Base-by-base conservation (phyloP, 2,329 filamentous ascomycete species). In the Dothistroma septosporum region DNA sequence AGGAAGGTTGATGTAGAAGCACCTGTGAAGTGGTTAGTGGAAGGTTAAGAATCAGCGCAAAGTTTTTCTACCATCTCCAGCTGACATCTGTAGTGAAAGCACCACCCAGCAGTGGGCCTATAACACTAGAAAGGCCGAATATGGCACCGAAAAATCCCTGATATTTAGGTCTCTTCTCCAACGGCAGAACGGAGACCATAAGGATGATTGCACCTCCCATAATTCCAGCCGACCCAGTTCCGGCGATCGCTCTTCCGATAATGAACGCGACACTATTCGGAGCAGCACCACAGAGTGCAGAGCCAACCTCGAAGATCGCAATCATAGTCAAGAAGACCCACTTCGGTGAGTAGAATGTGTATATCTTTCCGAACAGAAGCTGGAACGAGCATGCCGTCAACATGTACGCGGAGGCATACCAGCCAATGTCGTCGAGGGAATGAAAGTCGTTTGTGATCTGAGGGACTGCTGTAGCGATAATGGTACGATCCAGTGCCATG, bases 301-400 rank as follows among this genome's bases (percentile, higher is more conserved):
- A 84, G 1, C 84, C 84, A 5, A 84, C 19, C 66, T 85, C 82
- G 62, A 87, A 86, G 46, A 84, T 58, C 37, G 72, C 64, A 37
- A 76, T 74, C 8, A 69, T 54, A 1, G 66, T 53, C 16, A 78
- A 57, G 60, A 76, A 79, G 28, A 67, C 68, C 10, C 58, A 65
- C 65, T 79, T 79, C 9, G 75, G 68, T 2, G 71, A 66, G 60
- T 77, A 78, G 67, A 75, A 80, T 52, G 76, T 80, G 69, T 78
- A 82, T 2, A 76, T 66, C 59, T 79, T 78, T 3, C 81, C 81
- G 64, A 75, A 77, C 0, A 74, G 70, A 1, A 78, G 74, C 57
- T 82, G 78, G 57, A 82, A 78, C 1, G 75, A 70, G 8, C 74
- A 74, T 21, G 74, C 64, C 0, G 77, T 79, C 57, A 82, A 70